Percentiles rank a stretch among this genome's conserved stretches.
These are phyloP conservation scores for Boletus subparvulus DNA, from an alignment of 768 basidiomycete genomes.

Conservation along the genomic window DNA sequence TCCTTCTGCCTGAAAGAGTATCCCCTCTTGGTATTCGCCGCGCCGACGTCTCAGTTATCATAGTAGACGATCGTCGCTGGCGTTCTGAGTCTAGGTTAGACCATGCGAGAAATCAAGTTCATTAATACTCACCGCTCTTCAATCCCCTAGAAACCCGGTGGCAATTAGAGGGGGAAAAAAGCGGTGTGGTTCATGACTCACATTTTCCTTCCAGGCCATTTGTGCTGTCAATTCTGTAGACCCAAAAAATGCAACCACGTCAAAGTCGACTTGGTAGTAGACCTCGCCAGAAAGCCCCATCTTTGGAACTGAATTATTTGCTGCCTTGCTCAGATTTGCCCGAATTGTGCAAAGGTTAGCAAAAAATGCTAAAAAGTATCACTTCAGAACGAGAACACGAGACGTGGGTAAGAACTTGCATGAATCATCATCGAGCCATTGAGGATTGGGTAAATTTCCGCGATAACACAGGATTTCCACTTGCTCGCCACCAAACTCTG, in stretches of 20 bases:
- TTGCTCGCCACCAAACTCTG: background rate
- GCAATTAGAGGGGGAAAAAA: background rate
- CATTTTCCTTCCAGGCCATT: slow-evolving; percentile 1
- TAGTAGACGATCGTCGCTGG: background rate
- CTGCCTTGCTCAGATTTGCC: background rate
- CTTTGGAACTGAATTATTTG: background rate
- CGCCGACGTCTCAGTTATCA: background rate
- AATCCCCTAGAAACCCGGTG: background rate
- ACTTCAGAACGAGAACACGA: background rate
- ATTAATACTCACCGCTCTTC: background rate
- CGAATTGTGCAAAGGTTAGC: background rate
- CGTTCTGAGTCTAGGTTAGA: background rate
- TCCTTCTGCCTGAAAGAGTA: background rate
- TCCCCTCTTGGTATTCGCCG: background rate
- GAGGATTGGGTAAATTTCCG: background rate
- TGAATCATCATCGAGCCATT: slow-evolving; percentile 9
- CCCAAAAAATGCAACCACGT: slow-evolving; percentile 5
- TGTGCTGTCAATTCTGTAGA: slow-evolving; percentile 1
- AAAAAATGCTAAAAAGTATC: background rate
- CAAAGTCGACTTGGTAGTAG: background rate
- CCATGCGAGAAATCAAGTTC: background rate
- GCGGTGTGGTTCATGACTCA: background rate
- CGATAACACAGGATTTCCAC: background rate
- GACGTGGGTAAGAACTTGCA: background rate
- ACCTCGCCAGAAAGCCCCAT: background rate